These are phyloP conservation scores for Rutstroemia sydowiana DNA, from an alignment of 2,329 filamentous ascomycete species.

Conservation along the genomic window DNA sequence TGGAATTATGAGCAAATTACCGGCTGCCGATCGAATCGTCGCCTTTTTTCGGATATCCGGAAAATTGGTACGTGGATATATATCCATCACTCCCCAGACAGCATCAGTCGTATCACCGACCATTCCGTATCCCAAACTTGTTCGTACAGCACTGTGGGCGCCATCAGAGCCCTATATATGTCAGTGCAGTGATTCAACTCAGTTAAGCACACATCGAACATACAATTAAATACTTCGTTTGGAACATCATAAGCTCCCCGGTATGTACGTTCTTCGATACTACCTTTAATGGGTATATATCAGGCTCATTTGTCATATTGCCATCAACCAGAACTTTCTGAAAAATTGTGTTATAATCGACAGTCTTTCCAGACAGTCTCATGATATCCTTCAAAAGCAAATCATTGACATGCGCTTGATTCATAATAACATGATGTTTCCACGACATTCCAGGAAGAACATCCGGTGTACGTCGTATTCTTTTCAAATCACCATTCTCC, in stretches of 20 bases:
- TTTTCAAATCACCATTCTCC: constrained; percentile 40
- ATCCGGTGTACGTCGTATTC: constrained; percentile 33
- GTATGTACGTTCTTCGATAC: too few relatives aligned
- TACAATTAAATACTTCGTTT: neutral
- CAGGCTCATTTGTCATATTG: too few relatives aligned
- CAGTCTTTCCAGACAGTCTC: neutral
- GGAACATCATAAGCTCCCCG: neutral
- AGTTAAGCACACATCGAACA: neutral
- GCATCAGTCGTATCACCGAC: constrained; percentile 49
- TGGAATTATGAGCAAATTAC: constrained; percentile 56
- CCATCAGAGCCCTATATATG: constrained; percentile 31
- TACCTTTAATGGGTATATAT: too few relatives aligned
- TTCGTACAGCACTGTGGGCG: constrained; percentile 45
- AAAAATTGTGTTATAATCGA: neutral
- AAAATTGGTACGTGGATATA: constrained; percentile 34
- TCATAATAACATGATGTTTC: constrained; percentile 59
- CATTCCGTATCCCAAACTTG: constrained; percentile 47
- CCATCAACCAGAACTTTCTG: too few relatives aligned
- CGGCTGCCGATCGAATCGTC: constrained; percentile 47
- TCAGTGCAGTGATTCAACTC: neutral
- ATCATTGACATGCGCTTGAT: constrained; percentile 63
- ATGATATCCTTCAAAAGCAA: constrained; percentile 48
- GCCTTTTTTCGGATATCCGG: constrained; percentile 55
- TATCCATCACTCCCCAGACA: constrained; percentile 52
- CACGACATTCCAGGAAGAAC: constrained; percentile 48